phyloP scores from a whole-genome alignment of 345 rosid genomes.

The Populus davidiana region DNA sequence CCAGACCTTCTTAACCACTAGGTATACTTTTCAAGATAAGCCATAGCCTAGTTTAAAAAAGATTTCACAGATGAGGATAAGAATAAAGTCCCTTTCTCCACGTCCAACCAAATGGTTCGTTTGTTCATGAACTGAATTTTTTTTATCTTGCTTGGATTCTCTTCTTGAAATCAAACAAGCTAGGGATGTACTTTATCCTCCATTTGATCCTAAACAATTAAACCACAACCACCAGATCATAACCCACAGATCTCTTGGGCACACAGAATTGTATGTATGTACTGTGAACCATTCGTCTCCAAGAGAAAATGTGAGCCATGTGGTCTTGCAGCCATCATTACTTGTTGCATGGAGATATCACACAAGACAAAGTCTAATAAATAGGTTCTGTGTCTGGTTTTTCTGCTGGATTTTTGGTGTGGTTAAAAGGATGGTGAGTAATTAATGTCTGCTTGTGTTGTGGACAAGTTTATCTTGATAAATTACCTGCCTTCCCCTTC shows the following conservation, averaged over 20 bases:
- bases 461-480: too few relatives aligned
- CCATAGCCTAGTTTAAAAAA: too few relatives aligned
- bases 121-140: neutral
- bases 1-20: too few relatives aligned
- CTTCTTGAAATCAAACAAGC: neutral
- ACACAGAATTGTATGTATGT: neutral
- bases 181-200: neutral
- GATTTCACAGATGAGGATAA: too few relatives aligned
- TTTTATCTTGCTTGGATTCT: neutral
- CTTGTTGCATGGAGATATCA: neutral
- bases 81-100: neutral
- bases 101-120: neutral
- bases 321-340: neutral
- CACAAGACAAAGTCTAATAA: slow-evolving; percentile 21
- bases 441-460: neutral
- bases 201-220: neutral
- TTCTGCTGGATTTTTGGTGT: neutral
- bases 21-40: too few relatives aligned
- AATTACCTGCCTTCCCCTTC: too few relatives aligned
- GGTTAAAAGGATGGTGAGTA: neutral
- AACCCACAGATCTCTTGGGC: neutral
- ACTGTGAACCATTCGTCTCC: slow-evolving; percentile 8
- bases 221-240: neutral
- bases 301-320: neutral
- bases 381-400: neutral